Percentiles rank a stretch among this genome's conserved stretches.
phyloP scores from a whole-genome alignment of 164 flowering plant species.

The Buxus sempervirens region DNA sequence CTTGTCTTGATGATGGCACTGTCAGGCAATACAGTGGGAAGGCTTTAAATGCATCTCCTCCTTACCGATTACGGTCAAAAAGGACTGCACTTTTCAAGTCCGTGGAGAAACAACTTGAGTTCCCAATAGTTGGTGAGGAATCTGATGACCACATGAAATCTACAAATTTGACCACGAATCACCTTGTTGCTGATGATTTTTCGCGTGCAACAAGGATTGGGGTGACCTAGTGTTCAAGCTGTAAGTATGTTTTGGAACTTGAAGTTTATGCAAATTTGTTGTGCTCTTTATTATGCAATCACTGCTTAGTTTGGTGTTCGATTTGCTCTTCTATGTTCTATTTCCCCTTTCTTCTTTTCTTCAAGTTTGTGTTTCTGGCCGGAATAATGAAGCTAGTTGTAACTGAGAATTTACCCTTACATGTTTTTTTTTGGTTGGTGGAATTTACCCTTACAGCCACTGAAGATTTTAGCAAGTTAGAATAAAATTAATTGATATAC shows the following conservation, averaged over 20 bases:
- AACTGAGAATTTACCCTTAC: too few relatives aligned
- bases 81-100: conserved; percentile 67
- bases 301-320: not conserved
- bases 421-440: too few relatives aligned
- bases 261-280: too few relatives aligned
- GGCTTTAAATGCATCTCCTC: conserved; percentile 70
- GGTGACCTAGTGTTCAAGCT: conserved; percentile 27
- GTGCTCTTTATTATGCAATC: too few relatives aligned
- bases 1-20: conserved; percentile 15
- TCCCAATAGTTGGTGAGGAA: conserved; percentile 41
- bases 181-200: conserved; percentile 24
- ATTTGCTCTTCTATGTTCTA: too few relatives aligned
- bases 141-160: conserved; percentile 25
- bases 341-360: too few relatives aligned
- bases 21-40: conserved; percentile 20
- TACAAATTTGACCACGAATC: conserved; percentile 22
- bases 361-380: too few relatives aligned
- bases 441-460: too few relatives aligned
- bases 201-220: conserved; percentile 32
- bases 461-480: too few relatives aligned
- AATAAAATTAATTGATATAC: too few relatives aligned
- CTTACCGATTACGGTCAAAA: conserved; percentile 69
- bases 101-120: conserved; percentile 77
- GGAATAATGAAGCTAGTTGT: too few relatives aligned
- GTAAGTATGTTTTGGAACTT: conserved; percentile 17